Base-by-base conservation (phyloP, 129 eudicot species). In the Chrysanthemum makinoi region DNA sequence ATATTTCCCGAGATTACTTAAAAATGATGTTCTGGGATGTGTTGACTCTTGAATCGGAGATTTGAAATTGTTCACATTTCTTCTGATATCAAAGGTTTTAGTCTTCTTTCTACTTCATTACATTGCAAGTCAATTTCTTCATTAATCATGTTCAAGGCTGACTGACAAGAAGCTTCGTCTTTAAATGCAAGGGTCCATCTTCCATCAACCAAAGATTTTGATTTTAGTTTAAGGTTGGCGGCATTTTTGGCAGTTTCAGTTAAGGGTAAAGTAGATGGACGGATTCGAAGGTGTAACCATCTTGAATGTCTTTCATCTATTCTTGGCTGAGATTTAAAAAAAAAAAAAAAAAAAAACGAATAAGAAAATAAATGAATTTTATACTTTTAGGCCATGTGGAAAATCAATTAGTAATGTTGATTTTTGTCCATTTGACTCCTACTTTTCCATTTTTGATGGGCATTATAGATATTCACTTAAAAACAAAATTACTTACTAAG, bases 211-310 rank as follows among this genome's bases (percentile, higher is more conserved):
- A 94, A 74, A 52, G 89, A 76, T 75, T 84, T 87, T 44, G 90
- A 69, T 68, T 84, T 94, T 0, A 75, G 76, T 77, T 81, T 94
- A 4, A 81, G 86, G 43, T 73, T 78, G 48, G 84, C 70, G 1
- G 75, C 59, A 57, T 73, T 46, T 52, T 77, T 84, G 16, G 77
- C 75, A 2, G 82, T 58, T 28, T 87, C 96, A 0, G 48, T 44
- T 5, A 81, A 55, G 18, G 95, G 95, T 55, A 87, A 77, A 46
- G 82, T 77, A 22, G 95, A 80, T 14, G 96, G 96, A 10, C 98
- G 98, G n/a, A 94, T 87, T 73, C 96, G 88, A 20, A 94, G 91
- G 81, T 94, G 98, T 70, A 94, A 74, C 98, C 98, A 94, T 81
- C 89, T 83, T 54, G 80, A 13, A 76, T 89, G 96, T 59, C 84